These are phyloP conservation scores for Hymenoscyphus repandus DNA, from an alignment of 2,329 filamentous ascomycete species.

Conservation along the genomic window DNA sequence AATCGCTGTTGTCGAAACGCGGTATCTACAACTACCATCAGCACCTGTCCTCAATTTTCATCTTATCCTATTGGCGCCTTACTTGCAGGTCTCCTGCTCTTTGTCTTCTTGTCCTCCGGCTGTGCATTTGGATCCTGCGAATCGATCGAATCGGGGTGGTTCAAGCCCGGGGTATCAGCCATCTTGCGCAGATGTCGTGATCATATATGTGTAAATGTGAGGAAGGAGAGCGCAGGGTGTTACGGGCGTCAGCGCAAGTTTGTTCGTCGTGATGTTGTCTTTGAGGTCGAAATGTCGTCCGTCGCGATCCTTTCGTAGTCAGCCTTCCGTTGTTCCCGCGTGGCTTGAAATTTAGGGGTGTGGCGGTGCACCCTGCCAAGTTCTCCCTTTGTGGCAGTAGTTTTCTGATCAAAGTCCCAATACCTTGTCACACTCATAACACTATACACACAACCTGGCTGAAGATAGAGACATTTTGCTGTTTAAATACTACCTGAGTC, in stretches of 20 bases:
- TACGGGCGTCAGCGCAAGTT: not conserved
- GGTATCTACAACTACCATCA: conserved; percentile 58
- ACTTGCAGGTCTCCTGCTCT: conserved; percentile 91
- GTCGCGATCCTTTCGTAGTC: conserved; percentile 15
- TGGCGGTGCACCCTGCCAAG: not conserved
- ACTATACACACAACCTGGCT: no score
- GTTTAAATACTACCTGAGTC: no score
- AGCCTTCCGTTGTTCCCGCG: conserved; percentile 7
- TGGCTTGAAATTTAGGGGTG: not conserved
- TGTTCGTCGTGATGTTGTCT: not conserved
- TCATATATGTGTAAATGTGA: conserved; percentile 19
- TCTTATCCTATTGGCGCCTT: conserved; percentile 30
- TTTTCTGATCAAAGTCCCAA: no score
- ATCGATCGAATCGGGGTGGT: conserved; percentile 44
- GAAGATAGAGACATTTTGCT: not conserved
- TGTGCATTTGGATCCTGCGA: conserved; percentile 49
- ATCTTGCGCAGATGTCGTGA: conserved; percentile 23
- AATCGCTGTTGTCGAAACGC: conserved; percentile 94
- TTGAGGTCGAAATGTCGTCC: conserved; percentile 3
- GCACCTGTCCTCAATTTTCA: not conserved
- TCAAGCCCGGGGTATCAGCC: conserved; percentile 25
- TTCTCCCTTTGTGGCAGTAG: not conserved
- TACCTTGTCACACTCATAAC: no score
- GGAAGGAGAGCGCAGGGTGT: not conserved
- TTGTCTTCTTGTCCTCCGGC: conserved; percentile 67